Evolutionary conservation across 768 basidiomycete genomes (phyloP).

Genomic region (Leccinum subgranulosum): DNA sequence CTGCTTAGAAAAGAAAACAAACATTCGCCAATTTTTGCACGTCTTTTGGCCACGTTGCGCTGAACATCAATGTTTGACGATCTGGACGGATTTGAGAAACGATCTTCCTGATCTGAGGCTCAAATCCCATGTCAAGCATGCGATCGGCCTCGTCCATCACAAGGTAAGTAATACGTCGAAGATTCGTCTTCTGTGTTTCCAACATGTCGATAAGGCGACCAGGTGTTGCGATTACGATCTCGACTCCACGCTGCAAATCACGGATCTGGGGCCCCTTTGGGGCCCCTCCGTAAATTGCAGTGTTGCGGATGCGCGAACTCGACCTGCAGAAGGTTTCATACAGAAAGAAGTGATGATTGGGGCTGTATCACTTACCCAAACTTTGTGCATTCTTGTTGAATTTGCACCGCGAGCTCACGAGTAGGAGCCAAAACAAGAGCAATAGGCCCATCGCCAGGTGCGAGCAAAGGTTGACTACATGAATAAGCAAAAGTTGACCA

Average conservation of each 20-base stretch:
- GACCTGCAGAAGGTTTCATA: constrained; percentile 41
- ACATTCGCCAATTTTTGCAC: constrained; percentile 96
- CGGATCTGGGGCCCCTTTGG: constrained; percentile 99
- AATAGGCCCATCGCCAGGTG: constrained; percentile 96
- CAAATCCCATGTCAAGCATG: constrained; percentile 99
- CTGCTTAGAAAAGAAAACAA: constrained; percentile 11
- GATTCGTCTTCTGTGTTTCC: constrained; percentile 93
- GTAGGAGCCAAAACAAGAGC: constrained; percentile 96
- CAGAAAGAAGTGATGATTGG: not conserved
- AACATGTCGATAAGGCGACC: constrained; percentile 99
- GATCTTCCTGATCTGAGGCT: constrained; percentile 98
- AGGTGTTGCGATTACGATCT: constrained; percentile 99
- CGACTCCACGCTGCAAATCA: constrained; percentile 94
- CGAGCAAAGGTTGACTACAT: constrained; percentile 81
- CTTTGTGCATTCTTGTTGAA: constrained; percentile 97
- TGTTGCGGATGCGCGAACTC: constrained; percentile 96
- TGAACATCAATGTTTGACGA: constrained; percentile 98
- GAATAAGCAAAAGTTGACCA: not conserved
- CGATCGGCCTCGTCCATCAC: constrained; percentile 99
- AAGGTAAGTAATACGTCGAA: constrained; percentile 93
- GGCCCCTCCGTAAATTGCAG: constrained; percentile 97
- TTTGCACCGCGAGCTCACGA: constrained; percentile 97
- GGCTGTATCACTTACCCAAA: constrained; percentile 66
- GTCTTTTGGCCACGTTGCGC: constrained; percentile 99
- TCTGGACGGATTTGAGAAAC: constrained; percentile 97